Conservation (phyloP, 306 rosid species). For the Malus orientalis region DNA sequence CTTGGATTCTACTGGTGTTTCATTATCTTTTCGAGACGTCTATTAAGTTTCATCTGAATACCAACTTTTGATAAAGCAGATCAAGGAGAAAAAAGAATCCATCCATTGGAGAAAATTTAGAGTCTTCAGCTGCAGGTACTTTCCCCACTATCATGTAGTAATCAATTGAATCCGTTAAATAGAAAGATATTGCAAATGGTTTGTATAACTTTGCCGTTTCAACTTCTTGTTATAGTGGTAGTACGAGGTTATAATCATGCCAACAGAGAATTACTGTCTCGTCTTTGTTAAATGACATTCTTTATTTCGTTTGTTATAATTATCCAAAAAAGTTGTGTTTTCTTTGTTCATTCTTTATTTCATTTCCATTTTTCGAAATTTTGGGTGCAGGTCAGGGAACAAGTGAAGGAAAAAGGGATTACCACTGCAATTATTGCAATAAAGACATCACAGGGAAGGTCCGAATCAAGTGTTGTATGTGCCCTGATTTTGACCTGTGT, state of each 20-base stretch:
- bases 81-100: conserved; percentile 92
- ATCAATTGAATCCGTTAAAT: neutral
- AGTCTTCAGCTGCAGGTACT: conserved; percentile 68
- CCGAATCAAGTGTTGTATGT: conserved; percentile 78
- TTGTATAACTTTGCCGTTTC: neutral
- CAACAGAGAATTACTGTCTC: neutral
- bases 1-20: neutral
- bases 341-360: neutral
- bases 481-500: conserved; percentile 97
- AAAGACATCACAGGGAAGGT: conserved; percentile 94
- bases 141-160: conserved; percentile 4
- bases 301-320: neutral
- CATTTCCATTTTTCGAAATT: neutral
- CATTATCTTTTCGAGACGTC: neutral
- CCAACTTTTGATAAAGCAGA: conserved; percentile 38
- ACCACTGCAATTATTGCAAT: conserved; percentile 97
- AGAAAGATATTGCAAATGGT: neutral
- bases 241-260: neutral
- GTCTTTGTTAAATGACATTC: neutral
- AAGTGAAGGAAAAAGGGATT: conserved; percentile 77
- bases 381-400: conserved; percentile 67
- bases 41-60: conserved; percentile 12
- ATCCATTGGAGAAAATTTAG: conserved; percentile 75
- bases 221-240: neutral
- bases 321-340: neutral